Evolutionary conservation across 768 basidiomycete genomes (phyloP).

Genomic region (Austroboletus festivus): DNA sequence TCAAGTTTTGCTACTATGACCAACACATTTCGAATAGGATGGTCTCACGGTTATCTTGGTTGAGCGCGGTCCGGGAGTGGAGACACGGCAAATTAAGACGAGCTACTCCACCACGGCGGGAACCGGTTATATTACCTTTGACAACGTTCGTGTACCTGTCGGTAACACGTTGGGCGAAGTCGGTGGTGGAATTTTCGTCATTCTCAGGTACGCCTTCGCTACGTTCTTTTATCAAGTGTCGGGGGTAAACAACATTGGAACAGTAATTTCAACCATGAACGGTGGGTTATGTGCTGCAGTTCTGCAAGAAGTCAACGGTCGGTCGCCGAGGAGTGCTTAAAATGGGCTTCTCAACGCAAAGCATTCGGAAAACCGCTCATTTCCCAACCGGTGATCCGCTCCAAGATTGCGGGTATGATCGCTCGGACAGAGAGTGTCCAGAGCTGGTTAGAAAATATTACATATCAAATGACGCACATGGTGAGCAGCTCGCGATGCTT

Average conservation of each 20-base stretch:
- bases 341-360: conserved; percentile 88
- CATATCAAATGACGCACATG: conserved; percentile 88
- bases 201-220: conserved; percentile 41
- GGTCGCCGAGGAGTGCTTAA: conserved; percentile 79
- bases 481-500: conserved; percentile 22
- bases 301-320: conserved; percentile 68
- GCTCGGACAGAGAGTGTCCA: conserved; percentile 78
- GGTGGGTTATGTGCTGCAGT: conserved; percentile 86
- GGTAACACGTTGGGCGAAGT: conserved; percentile 75
- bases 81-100: conserved; percentile 70
- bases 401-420: conserved; percentile 89
- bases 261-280: conserved; percentile 93
- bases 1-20: conserved; percentile 17
- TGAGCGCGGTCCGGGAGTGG: conserved; percentile 59
- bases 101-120: conserved; percentile 88
- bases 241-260: conserved; percentile 12
- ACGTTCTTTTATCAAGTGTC: background rate
- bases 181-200: conserved; percentile 61
- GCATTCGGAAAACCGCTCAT: conserved; percentile 88
- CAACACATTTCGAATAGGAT: conserved; percentile 33
- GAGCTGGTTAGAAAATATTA: conserved; percentile 84
- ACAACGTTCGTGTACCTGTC: conserved; percentile 81
- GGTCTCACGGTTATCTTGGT: conserved; percentile 67
- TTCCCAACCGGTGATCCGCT: conserved; percentile 82
- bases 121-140: conserved; percentile 80